Evolutionary conservation across 169 alveolate species (phyloP), one percentile per base, ranked within the genome.

Genomic region (Eimeria zaria): DNA sequence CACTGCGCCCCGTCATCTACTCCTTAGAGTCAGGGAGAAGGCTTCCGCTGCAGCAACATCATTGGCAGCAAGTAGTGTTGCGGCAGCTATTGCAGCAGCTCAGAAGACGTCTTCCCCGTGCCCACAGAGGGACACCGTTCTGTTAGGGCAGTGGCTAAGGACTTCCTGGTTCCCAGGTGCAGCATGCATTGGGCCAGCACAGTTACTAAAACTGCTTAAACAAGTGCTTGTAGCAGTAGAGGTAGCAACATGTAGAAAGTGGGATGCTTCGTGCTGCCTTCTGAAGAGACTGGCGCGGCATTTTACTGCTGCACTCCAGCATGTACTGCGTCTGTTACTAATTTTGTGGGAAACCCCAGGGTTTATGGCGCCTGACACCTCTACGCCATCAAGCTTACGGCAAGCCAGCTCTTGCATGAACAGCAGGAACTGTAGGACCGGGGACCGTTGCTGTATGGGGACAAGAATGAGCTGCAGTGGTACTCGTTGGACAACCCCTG

Each of bases 401-500:
- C 22, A 11, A 27, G 71, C 58, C 76, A 55, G 55, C 46, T 55
- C 60, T 33, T 41, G 53, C 33, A 39, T 18, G 30, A 30, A 16
- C 41, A 30, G 51, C 76, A 53, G 76, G 76, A 30, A 16, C 91
- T 78, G 44, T 14, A 78, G 76, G 74, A 33, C 55, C 30, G 24
- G 51, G 46, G 76, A 30, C 41, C 30, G n/a, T 36, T 30, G 33
- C 74, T 7, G 53, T 27, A 16, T 33, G 53, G 20, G 58, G 51
- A 33, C 22, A n/a, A 22, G 44, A 24, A 62, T 67, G 20, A 48
- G 53, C 36, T 14, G 91, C 55, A 83, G 53, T 18, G 55, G 33
- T 5, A 87, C 69, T 48, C 80, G 67, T 30, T 44, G 93, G 81
- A 36, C 60, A 60, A 87, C 58, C 78, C 60, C 46, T 62, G 48